A percentile compares a stretch with the other conserved stretches of the same genome.
Evolutionary conservation across 176 grass and related monocot genomes (phyloP).

Genomic region (Elaeis guineensis): DNA sequence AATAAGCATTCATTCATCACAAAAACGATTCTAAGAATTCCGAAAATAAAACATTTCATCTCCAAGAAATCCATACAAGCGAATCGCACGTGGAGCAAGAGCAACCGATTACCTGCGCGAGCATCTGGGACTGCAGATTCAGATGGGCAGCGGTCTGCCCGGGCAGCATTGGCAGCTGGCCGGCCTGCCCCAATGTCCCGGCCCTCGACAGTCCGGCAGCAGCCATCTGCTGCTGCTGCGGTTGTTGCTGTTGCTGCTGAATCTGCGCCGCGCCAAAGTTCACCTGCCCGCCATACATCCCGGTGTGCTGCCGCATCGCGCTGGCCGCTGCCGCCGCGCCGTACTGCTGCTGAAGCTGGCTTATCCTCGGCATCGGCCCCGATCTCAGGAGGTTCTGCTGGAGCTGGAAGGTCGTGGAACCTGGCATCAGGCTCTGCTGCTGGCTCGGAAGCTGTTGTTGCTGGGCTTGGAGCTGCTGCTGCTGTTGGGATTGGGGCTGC

Average conservation of each 20-base stretch:
- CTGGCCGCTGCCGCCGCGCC: constrained; percentile 33
- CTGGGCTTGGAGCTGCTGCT: constrained; percentile 55
- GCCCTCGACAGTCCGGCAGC: constrained; percentile 31
- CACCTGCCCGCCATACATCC: constrained; percentile 78
- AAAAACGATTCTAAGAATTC: too few relatives aligned
- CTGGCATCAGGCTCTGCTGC: constrained; percentile 11
- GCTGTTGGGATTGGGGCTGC: constrained; percentile 43
- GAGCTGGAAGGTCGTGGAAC: constrained; percentile 5
- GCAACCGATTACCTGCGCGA: constrained; percentile 50
- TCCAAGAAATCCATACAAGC: constrained; percentile 4
- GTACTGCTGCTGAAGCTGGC: constrained; percentile 38
- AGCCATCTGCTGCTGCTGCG: constrained; percentile 47
- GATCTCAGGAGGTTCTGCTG: constrained; percentile 12
- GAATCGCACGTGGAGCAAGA: not conserved
- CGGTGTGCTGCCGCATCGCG: constrained; percentile 22
- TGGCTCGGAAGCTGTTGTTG: constrained; percentile 22
- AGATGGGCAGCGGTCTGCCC: constrained; percentile 63
- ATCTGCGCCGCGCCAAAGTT: constrained; percentile 62
- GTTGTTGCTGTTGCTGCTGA: constrained; percentile 28
- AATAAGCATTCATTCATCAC: too few relatives aligned
- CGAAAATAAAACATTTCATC: not conserved
- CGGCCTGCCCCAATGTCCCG: constrained; percentile 55
- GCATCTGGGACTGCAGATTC: constrained; percentile 72
- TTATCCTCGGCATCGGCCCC: constrained; percentile 17
- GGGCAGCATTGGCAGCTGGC: constrained; percentile 57